Percentiles rank a stretch among this genome's conserved stretches.
These are phyloP conservation scores for Globisporangium spiculum DNA, from an alignment of 352 stramenopile genomes.

Conservation along the genomic window DNA sequence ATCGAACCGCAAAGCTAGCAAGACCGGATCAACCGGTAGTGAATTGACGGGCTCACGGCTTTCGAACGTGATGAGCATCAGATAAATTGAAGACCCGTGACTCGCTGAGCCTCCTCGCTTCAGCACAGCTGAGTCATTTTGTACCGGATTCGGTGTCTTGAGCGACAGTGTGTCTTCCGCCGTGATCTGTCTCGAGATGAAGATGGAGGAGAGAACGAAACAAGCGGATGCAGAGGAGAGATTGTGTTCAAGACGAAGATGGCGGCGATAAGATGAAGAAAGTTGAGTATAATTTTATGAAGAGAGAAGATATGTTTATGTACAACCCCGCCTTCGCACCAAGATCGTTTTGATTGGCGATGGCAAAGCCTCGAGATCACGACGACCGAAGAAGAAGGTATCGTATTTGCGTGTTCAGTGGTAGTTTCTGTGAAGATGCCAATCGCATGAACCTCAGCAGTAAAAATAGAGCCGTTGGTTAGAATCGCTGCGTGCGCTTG, in stretches of 20 bases:
- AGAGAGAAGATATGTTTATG: conserved; percentile 7
- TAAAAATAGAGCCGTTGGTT: conserved; percentile 3
- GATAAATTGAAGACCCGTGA: conserved; percentile 31
- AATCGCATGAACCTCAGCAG: background rate
- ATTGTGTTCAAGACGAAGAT: conserved; percentile 1
- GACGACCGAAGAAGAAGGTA: background rate
- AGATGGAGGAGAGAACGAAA: background rate
- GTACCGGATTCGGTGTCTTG: background rate
- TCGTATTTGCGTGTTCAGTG: background rate
- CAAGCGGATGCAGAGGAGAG: background rate
- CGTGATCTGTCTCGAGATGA: background rate
- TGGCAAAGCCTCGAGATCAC: background rate
- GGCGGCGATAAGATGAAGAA: conserved; percentile 4
- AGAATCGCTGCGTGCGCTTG: background rate
- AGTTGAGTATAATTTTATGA: conserved; percentile 12
- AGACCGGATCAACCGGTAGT: conserved; percentile 44
- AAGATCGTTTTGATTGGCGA: conserved; percentile 1
- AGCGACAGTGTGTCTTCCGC: background rate
- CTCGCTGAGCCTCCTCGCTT: background rate
- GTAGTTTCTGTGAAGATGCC: background rate
- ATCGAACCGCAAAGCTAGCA: conserved; percentile 71
- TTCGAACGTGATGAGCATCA: conserved; percentile 81
- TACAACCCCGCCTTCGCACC: background rate
- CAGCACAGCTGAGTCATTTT: conserved; percentile 2
- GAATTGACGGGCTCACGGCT: conserved; percentile 66